Base-by-base conservation (phyloP, 148 eudicot species). In the Fallopia convolvulus region DNA sequence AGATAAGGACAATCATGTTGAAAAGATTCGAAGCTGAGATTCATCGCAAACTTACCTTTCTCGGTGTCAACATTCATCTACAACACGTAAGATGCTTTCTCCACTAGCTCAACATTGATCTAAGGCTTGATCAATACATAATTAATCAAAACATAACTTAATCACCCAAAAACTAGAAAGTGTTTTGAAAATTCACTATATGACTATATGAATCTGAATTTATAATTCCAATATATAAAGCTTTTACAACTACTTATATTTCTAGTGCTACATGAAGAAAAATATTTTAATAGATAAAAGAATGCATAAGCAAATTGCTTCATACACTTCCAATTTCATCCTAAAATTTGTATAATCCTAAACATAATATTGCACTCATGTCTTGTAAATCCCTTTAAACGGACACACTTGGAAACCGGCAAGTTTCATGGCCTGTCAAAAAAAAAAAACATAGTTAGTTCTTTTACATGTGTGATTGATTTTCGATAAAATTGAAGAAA, bases 331-430 rank as follows among this genome's bases (percentile, higher is more conserved):
- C 66, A 58, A 9, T 23, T 30, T 61, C 70, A 61, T 61, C 70
- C 70, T 61, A 26, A 12, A 26, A 26, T 32, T 33, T 9, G 33
- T 9, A 60, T 7, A 10, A 5, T 26, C 68, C 33, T 61, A 56
- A 7, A 20, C 39, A 13, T 26, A 63, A 30, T 32, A 4, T 63
- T 63, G n/a, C 1, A 60, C 23, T 1, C 5, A 26, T 0, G 0
- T 60, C 4, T 4, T 14, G 15, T 36, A 60, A 8, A 60, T 61
- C 74, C 32, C 82, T 83, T 83, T 80, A 83, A 2, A 86, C 21
- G 6, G 76, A 76, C 39, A 88, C 83, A 47, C 85, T 88, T 47
- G 91, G 91, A 36, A 86, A 86, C 72, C 81, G 70, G 81, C 91
- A 88, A 76, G 58, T 78, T 71, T 84, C 91, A 76, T 84, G 86